These are phyloP conservation scores for Fusarium illudens DNA, from an alignment of 2,329 filamentous ascomycete species.

Conservation along the genomic window DNA sequence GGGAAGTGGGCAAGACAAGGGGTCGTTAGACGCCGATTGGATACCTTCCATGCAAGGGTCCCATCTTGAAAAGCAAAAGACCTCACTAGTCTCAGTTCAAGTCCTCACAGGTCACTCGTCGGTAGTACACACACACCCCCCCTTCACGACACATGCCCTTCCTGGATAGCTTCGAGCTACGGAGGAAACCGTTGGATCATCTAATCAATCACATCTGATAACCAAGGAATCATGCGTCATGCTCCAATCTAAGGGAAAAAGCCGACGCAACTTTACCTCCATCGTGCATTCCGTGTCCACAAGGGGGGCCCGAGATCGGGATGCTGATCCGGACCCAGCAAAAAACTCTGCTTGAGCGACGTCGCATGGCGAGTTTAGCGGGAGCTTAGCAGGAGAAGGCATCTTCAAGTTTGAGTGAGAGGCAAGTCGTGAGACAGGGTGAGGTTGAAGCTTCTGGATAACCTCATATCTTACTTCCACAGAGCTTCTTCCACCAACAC, in stretches of 20 bases:
- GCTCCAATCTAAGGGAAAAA: neutral
- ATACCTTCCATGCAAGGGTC: neutral
- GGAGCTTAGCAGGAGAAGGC: neutral
- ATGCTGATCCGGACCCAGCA: neutral
- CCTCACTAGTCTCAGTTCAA: neutral
- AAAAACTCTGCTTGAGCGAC: slow-evolving; percentile 17
- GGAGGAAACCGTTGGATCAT: slow-evolving; percentile 31
- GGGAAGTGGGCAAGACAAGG: neutral
- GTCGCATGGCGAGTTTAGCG: neutral
- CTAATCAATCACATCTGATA: slow-evolving; percentile 42
- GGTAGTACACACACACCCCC: slow-evolving; percentile 4
- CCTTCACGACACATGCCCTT: slow-evolving; percentile 7
- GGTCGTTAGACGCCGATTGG: neutral
- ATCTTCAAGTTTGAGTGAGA: neutral
- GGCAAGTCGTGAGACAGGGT: neutral
- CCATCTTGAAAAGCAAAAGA: neutral
- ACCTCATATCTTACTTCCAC: neutral
- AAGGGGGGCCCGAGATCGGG: slow-evolving; percentile 25
- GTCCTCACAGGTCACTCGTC: neutral
- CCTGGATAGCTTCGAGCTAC: slow-evolving; percentile 23
- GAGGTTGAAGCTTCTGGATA: neutral
- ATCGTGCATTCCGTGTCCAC: slow-evolving; percentile 19
- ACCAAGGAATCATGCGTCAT: slow-evolving; percentile 8
- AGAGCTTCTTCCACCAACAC: too few relatives aligned
- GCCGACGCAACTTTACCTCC: neutral